Evolutionary conservation across 2,329 filamentous ascomycete species (phyloP).

Genomic region (Colletotrichum godetiae): DNA sequence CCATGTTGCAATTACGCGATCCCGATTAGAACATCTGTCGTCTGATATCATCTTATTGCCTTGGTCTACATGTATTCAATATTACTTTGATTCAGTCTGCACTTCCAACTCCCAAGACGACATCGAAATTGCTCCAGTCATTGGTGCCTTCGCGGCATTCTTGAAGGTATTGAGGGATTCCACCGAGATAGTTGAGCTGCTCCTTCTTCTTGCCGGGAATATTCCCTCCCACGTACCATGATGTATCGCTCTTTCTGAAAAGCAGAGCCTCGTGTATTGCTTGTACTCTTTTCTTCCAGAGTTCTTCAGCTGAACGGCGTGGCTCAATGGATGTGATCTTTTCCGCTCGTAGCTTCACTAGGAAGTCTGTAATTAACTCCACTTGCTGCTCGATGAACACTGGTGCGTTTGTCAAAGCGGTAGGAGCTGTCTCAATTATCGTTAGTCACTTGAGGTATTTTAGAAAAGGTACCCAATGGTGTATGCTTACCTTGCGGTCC

Average conservation of each 20-base stretch:
- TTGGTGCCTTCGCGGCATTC: conserved; percentile 29
- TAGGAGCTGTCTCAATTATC: conserved; percentile 28
- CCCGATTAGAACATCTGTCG: too few relatives aligned
- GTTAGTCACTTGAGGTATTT: not conserved
- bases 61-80: not conserved
- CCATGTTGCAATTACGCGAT: too few relatives aligned
- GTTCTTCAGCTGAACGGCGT: conserved; percentile 12
- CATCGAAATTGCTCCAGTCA: conserved; percentile 19
- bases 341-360: conserved; percentile 26
- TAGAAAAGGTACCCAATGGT: not conserved
- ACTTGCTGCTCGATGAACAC: conserved; percentile 34
- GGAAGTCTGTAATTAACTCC: conserved; percentile 34
- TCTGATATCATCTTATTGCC: too few relatives aligned
- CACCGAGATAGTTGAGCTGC: conserved; percentile 36
- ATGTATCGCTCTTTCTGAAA: conserved; percentile 35
- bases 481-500: conserved; percentile 38
- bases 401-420: conserved; percentile 37
- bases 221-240: conserved; percentile 40
- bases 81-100: too few relatives aligned
- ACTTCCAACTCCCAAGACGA: not conserved
- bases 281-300: conserved; percentile 34
- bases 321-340: conserved; percentile 35
- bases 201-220: conserved; percentile 40
- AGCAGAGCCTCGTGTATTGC: conserved; percentile 35
- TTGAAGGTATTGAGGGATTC: conserved; percentile 30